phyloP scores from a whole-genome alignment of 2,329 filamentous ascomycete species.

The Nannizziopsis barbatae region DNA sequence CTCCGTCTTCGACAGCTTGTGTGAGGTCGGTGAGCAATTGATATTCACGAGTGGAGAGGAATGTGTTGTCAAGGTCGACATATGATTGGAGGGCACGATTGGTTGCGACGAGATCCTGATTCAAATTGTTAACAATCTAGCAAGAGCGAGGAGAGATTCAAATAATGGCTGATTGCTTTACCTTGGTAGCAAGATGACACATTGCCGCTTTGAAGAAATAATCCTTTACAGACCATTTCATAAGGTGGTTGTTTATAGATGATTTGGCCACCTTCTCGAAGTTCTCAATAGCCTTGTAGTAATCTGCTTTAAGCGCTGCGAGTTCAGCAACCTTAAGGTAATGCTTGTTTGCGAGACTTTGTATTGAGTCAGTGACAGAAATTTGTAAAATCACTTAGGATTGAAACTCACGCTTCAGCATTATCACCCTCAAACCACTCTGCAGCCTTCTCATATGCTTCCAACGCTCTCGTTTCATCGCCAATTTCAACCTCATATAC shows the following conservation, averaged over 20 bases:
- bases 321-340: slow-evolving; percentile 88
- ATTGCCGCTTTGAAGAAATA: slow-evolving; percentile 91
- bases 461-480: slow-evolving; percentile 65
- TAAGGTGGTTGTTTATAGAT: slow-evolving; percentile 77
- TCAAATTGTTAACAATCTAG: slow-evolving; percentile 1
- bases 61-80: slow-evolving; percentile 64
- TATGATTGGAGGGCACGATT: slow-evolving; percentile 74
- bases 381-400: background rate
- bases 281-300: slow-evolving; percentile 67
- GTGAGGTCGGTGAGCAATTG: slow-evolving; percentile 68
- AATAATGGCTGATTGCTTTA: slow-evolving; percentile 17
- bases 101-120: slow-evolving; percentile 61
- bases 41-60: slow-evolving; percentile 66
- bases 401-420: slow-evolving; percentile 57
- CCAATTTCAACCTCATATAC: slow-evolving; percentile 72
- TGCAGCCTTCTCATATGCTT: slow-evolving; percentile 74
- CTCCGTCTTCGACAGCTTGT: slow-evolving; percentile 62
- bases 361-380: no score
- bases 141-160: background rate
- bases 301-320: slow-evolving; percentile 68
- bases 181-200: slow-evolving; percentile 63
- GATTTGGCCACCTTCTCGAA: slow-evolving; percentile 74
- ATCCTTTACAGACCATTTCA: slow-evolving; percentile 90
- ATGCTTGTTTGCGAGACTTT: slow-evolving; percentile 78
- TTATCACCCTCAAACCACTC: slow-evolving; percentile 84